Base-by-base conservation (phyloP, 106 monocot genomes). In the Phalaenopsis aphrodite region DNA sequence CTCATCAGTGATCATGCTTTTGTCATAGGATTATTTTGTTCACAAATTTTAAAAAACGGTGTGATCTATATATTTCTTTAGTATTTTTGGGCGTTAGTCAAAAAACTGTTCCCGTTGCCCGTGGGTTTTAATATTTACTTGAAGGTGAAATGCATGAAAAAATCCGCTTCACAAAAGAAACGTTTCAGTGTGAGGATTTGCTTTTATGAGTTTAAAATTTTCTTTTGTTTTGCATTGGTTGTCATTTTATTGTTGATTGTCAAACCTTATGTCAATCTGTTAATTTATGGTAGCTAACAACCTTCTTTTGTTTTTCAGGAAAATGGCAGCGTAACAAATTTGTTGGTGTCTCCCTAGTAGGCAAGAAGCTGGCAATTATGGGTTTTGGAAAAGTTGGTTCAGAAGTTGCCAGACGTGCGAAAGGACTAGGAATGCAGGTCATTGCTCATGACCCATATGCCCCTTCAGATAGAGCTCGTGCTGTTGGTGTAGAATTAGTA, bases 381-480 rank as follows among this genome's bases (percentile, higher is more conserved):
- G 95, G 95, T 21, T 95, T 95, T 78, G 95, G 95, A 42, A 95
- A 95, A 78, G 95, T 95, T 56, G 95, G 95, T 24, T 88, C 95
- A 23, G 95, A 95, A 75, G 90, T 95, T 75, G 92, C 93, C 9
- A 77, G 95, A 42, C 90, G 95, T 66, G 95, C 95, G 15, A 95
- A 91, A 78, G 95, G 92, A 52, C 89, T 95, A 16, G 95, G 95
- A 24, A 92, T 95, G 93, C 85, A 91, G 38, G 89, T 95, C 3
- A 78, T 95, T 43, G 89, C 93, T 18, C 93, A 95, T 81, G 95
- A 95, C 56, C 95, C 95, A 18, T 95, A 95, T 79, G 89, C 93
- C 6, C 89, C 95, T 79, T 86, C 84, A 42, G 95, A 95, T 61
- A 81, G 93, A 64, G 95, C 95, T 58, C 93, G 87, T 76, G 95